Evolutionary conservation across 2,329 filamentous ascomycete species (phyloP), one percentile per base, ranked within the genome.

Genomic region (Delphinella strobiligena): DNA sequence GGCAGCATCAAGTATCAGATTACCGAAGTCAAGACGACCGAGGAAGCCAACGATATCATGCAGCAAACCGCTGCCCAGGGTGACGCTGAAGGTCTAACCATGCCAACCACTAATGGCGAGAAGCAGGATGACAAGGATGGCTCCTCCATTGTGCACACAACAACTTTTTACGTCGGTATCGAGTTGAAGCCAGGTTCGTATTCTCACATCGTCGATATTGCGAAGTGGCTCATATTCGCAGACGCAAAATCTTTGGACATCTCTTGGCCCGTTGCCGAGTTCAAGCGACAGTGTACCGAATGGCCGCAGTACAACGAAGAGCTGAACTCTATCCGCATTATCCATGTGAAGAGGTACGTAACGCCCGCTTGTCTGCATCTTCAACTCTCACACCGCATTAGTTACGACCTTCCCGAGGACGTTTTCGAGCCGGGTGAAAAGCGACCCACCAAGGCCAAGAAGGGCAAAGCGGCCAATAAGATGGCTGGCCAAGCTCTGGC

Each of bases 121-220:
- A 12, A 52, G 61, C 31, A 54, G 58, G 31, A 51, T 54, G 19
- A 59, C 60, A 31, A 53, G 19, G 58, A 64, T 18, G 61, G 64
- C 44, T 60, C 63, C 24, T 61, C 63, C 38, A 70, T 67, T 34
- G 63, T 96, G 19, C 93, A 84, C 57, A 96, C 89, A 0, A 87
- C 86, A 17, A 95, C 88, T 1, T 89, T 88, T 59, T 98, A 96
- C 56, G 86, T 98, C 54, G 91, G 91, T 27, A 70, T 96, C 35
- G 82, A 89, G 51, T 64, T 95, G 40, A 71, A 72, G 29, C 74
- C 80, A 67, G 80, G 84, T 86, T 71, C 57, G 74, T 65, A 33
- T 34, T 33, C 34, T 38, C 14, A 14, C 32, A 4, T 10, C 9
- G 4, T n/a, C 19, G 34, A 24, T 9, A 19, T 17, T n/a, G 18